phyloP scores from a whole-genome alignment of 192 early-diverging fungal species.

The Coemansia sp. region DNA sequence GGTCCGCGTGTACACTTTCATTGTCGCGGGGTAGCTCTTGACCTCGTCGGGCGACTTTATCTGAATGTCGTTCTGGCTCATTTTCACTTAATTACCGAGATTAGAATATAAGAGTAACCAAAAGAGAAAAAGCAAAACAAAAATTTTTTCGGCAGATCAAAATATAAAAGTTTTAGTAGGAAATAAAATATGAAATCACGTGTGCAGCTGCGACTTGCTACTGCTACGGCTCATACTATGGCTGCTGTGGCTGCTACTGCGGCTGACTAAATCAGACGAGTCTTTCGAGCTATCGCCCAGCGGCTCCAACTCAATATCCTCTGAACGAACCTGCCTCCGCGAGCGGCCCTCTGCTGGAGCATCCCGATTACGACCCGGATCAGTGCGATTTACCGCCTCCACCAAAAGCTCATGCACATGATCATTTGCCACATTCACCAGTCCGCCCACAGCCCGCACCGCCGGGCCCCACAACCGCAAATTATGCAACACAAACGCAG shows the following conservation, averaged over 20 bases:
- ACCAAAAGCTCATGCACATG: constrained; percentile 49
- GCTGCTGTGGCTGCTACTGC: not conserved
- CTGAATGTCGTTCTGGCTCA: constrained; percentile 16
- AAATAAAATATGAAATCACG: constrained; percentile 1
- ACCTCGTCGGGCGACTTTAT: constrained; percentile 48
- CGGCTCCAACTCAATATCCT: constrained; percentile 40
- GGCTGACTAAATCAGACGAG: not conserved
- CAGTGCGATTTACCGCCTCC: constrained; percentile 56
- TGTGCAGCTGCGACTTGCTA: not conserved
- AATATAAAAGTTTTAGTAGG: not conserved
- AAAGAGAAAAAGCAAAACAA: not conserved
- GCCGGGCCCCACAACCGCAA: constrained; percentile 70
- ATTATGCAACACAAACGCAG: constrained; percentile 62
- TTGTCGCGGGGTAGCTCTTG: constrained; percentile 48
- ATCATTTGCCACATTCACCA: constrained; percentile 51
- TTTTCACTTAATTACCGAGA: not conserved
- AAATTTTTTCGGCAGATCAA: no score
- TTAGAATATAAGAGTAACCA: not conserved
- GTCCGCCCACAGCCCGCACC: constrained; percentile 45
- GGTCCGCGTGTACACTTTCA: constrained; percentile 89
- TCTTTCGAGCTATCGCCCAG: constrained; percentile 4
- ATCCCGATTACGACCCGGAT: constrained; percentile 19
- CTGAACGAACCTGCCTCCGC: not conserved
- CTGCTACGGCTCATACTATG: no score
- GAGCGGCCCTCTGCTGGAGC: not conserved